Evolutionary conservation across 2,329 filamentous ascomycete species (phyloP), one percentile per base, ranked within the genome.

Genomic region (Aspergillus alliaceus): DNA sequence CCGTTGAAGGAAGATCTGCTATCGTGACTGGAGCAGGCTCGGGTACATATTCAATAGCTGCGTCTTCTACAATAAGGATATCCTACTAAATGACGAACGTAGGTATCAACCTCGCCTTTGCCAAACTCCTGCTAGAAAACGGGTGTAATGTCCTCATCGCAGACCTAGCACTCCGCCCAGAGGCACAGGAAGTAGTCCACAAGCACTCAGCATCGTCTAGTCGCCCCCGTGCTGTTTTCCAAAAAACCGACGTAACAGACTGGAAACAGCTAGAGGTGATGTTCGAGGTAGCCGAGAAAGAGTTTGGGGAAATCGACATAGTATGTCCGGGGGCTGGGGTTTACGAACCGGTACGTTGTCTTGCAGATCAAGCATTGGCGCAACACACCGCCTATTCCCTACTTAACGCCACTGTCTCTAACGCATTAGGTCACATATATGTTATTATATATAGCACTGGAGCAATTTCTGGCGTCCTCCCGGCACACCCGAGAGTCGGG

Each of bases 21-120:
- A 81, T 84, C 47, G 72, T 84, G 29, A 84, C 82, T 11, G 82
- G 82, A 31, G 82, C 80, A 37, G 82, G 82, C 25, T 83, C 81
- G 47, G 82, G 81, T 79, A 68, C 59, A 69, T 67, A 48, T 15
- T 51, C 34, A 29, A 31, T 37, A 22, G 1, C n/a, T 39, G 40
- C n/a, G 20, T 32, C 44, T 15, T 9, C 31, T 39, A 46, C 27
- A 39, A 20, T 34, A 52, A 5, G 46, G 8, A 6, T 8, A 12
- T 18, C 25, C 37, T 48, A 51, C 47, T 56, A 56, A 50, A 15
- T 12, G 6, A 22, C 6, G 22, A 18, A 18, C 24, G 9, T 54
- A 80, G 78, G 78, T 15, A 80, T 80, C 53, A 80, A 80, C 60
- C 66, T 80, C 35, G 69, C 71, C 49, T 80, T 80, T 54, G 75